These are phyloP conservation scores for Nitzschia putrida DNA, from an alignment of 108 stramenopile species.

Conservation along the genomic window DNA sequence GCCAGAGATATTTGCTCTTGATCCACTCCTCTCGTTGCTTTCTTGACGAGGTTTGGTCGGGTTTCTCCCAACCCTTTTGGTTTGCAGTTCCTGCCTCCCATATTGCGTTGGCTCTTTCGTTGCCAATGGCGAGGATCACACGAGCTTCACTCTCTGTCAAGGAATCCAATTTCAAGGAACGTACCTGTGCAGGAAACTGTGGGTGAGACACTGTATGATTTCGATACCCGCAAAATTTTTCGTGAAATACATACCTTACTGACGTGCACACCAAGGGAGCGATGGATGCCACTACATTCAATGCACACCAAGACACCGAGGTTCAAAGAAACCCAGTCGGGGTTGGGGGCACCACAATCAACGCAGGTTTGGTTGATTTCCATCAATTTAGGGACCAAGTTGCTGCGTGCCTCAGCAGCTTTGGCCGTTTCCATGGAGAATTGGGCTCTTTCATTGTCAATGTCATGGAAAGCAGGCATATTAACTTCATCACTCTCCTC, in stretches of 20 bases:
- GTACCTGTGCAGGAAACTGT: slow-evolving; percentile 36
- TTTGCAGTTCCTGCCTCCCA: slow-evolving; percentile 79
- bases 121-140: slow-evolving; percentile 67
- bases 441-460: slow-evolving; percentile 37
- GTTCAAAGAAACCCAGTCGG: slow-evolving; percentile 88
- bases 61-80: slow-evolving; percentile 86
- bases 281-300: slow-evolving; percentile 97
- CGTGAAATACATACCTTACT: slow-evolving; percentile 77
- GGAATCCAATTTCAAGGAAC: slow-evolving; percentile 75
- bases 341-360: slow-evolving; percentile 77
- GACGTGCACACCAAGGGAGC: slow-evolving; percentile 96
- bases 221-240: neutral
- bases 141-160: slow-evolving; percentile 61
- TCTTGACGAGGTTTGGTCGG: slow-evolving; percentile 45
- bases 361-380: slow-evolving; percentile 71
- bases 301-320: slow-evolving; percentile 92
- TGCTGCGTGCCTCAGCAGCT: slow-evolving; percentile 32
- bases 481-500: slow-evolving; percentile 37
- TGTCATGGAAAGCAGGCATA: slow-evolving; percentile 48
- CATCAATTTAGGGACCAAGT: slow-evolving; percentile 60
- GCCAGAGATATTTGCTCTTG: slow-evolving; percentile 86
- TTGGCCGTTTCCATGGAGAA: slow-evolving; percentile 11
- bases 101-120: slow-evolving; percentile 72
- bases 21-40: slow-evolving; percentile 86
- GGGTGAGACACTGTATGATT: neutral